Evolutionary conservation across 2,329 filamentous ascomycete species (phyloP).

Genomic region (Cladosporium sp.): DNA sequence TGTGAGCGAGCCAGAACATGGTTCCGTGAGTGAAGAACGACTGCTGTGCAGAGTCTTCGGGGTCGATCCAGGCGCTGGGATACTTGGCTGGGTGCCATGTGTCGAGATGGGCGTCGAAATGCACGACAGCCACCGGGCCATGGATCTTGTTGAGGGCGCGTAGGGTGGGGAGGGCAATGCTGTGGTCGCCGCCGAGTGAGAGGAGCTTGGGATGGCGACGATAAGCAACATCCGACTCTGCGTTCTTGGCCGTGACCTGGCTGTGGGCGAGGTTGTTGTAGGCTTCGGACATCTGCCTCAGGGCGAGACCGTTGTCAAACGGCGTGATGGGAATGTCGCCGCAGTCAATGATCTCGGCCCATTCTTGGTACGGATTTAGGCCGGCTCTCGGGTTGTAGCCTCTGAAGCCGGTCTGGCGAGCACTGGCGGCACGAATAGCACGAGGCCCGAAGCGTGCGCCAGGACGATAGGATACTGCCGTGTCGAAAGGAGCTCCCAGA

Average conservation of each 20-base stretch:
- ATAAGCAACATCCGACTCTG: slow-evolving; percentile 37
- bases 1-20: slow-evolving; percentile 86
- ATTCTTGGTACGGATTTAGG: slow-evolving; percentile 78
- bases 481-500: slow-evolving; percentile 48
- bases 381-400: slow-evolving; percentile 78
- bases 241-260: slow-evolving; percentile 30
- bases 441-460: slow-evolving; percentile 73
- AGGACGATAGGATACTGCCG: slow-evolving; percentile 44
- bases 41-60: slow-evolving; percentile 53
- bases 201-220: slow-evolving; percentile 44
- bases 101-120: slow-evolving; percentile 65
- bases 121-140: slow-evolving; percentile 45
- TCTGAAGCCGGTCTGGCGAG: slow-evolving; percentile 65
- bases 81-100: slow-evolving; percentile 83
- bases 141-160: slow-evolving; percentile 45
- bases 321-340: slow-evolving; percentile 86
- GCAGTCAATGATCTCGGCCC: slow-evolving; percentile 79
- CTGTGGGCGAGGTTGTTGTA: slow-evolving; percentile 64
- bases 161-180: slow-evolving; percentile 49
- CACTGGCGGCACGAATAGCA: slow-evolving; percentile 78
- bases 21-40: slow-evolving; percentile 80
- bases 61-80: slow-evolving; percentile 65
- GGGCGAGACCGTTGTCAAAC: slow-evolving; percentile 77
- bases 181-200: slow-evolving; percentile 48
- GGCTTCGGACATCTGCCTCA: slow-evolving; percentile 78